Base-by-base conservation (phyloP, 2,329 filamentous ascomycete genomes). In the Plectosphaerella cucumerina region DNA sequence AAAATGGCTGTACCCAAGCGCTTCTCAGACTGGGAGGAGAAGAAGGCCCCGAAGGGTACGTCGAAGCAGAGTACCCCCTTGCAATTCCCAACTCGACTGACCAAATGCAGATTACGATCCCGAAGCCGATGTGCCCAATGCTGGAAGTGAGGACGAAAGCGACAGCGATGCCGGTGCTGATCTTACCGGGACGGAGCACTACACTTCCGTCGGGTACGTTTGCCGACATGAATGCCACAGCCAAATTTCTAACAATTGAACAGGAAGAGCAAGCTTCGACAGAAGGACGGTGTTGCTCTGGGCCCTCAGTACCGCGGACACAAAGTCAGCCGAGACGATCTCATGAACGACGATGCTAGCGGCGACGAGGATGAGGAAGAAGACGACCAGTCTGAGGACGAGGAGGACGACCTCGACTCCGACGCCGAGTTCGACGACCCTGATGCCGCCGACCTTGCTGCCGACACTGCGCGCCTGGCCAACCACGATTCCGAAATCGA, bases 271-370 rank as follows among this genome's bases (percentile, higher is more conserved):
- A 93, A 89, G 65, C 74, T 97, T 58, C 84, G 90, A 57, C 86
- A 89, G 63, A 84, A 84, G 52, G 84, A 90, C 33, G 77, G 79
- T 21, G 70, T 86, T 17, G 71, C 81, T 0, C 75, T 97, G 2
- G 93, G 91, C 1, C 85, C 87, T 14, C 81, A 90, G 63, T 97
- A 97, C 68, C 78, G 84, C 55, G 92, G 93, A 11, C 79, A 87
- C 17, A 81, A 82, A 45, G 81, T 97, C 34, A 90, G 85, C 58
- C 81, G 92, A 51, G 74, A 84, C 43, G 83, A 81, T 12, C 71
- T 90, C 15, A 75, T 80, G 34, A 77, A 78, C 47, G 79, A 76
- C 58, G 78, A 77, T 15, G 69, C 80, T 43, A 74, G 80, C 18
- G 77, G 72, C 33, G 67, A 75, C 3, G 71, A 73, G 1, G 75